Conservation (phyloP, 768 basidiomycete genomes). For the Dictyophora rubrovolvata region DNA sequence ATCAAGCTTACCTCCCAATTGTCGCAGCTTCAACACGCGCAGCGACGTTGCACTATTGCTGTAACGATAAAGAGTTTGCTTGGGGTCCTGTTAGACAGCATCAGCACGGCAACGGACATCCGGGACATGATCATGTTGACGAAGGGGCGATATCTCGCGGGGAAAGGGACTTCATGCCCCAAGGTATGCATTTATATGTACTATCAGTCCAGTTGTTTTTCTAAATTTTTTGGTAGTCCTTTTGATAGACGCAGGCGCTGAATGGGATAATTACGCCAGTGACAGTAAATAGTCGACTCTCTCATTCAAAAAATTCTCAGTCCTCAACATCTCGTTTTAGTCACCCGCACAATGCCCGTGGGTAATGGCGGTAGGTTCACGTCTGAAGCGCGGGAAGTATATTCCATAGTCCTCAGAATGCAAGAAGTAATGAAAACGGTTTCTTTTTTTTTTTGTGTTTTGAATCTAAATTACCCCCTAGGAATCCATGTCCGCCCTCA, state of each 20-base stretch:
- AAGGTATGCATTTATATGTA: background rate
- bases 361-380: constrained; percentile 91
- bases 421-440: constrained; percentile 45
- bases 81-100: constrained; percentile 64
- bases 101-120: constrained; percentile 44
- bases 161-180: constrained; percentile 38
- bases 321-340: constrained; percentile 17
- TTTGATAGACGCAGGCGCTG: constrained; percentile 91
- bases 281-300: constrained; percentile 36
- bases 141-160: constrained; percentile 31
- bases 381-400: constrained; percentile 69
- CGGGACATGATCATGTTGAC: constrained; percentile 16
- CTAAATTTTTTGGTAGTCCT: constrained; percentile 34
- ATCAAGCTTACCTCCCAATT: constrained; percentile 89
- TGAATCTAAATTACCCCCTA: constrained; percentile 18
- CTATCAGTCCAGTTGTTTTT: too few species aligned
- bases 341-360: constrained; percentile 77
- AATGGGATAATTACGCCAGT: constrained; percentile 62
- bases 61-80: constrained; percentile 79
- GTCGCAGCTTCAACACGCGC: constrained; percentile 82
- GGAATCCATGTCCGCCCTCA: constrained; percentile 59
- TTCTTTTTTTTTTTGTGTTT: background rate
- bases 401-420: constrained; percentile 83
- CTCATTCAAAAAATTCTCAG: constrained; percentile 9
- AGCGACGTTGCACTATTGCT: constrained; percentile 89